phyloP scores from a whole-genome alignment of 768 basidiomycete genomes.

The Boletales sp. region DNA sequence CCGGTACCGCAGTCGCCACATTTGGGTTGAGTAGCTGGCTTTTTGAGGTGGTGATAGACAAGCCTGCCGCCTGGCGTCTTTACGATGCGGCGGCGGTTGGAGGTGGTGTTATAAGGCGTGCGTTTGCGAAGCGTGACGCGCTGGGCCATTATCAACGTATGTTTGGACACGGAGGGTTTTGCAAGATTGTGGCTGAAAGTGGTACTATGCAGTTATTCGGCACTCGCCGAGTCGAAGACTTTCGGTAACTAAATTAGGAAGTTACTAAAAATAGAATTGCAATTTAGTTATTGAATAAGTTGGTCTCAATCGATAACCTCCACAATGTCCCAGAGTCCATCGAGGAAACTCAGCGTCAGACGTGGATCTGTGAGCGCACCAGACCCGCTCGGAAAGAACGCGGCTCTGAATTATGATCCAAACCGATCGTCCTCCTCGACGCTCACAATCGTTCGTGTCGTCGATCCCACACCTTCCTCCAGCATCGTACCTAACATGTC shows the following conservation, averaged over 20 bases:
- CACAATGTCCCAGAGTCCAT: constrained; percentile 17
- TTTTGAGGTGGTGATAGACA: constrained; percentile 97
- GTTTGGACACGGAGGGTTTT: not conserved
- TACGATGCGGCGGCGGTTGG: constrained; percentile 89
- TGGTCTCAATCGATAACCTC: constrained; percentile 1
- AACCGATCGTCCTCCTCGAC: constrained; percentile 55
- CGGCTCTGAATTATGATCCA: constrained; percentile 49
- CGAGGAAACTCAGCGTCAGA: constrained; percentile 44
- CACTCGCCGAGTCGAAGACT: constrained; percentile 2
- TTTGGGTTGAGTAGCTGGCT: constrained; percentile 86
- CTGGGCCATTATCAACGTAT: constrained; percentile 75
- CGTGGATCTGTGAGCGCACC: constrained; percentile 66
- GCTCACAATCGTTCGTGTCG: constrained; percentile 73
- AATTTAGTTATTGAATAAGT: no score
- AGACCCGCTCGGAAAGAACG: constrained; percentile 64
- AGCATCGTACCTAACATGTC: constrained; percentile 18
- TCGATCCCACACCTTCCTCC: constrained; percentile 29
- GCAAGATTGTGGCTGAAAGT: constrained; percentile 18
- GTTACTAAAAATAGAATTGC: no score
- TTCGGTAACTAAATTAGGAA: not conserved
- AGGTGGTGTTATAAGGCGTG: constrained; percentile 96
- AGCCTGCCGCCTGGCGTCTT: constrained; percentile 99
- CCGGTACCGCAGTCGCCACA: constrained; percentile 98
- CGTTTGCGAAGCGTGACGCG: constrained; percentile 99
- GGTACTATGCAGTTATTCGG: constrained; percentile 22